Base-by-base conservation (phyloP, 2,329 filamentous ascomycete genomes). In the Claviceps paspali region DNA sequence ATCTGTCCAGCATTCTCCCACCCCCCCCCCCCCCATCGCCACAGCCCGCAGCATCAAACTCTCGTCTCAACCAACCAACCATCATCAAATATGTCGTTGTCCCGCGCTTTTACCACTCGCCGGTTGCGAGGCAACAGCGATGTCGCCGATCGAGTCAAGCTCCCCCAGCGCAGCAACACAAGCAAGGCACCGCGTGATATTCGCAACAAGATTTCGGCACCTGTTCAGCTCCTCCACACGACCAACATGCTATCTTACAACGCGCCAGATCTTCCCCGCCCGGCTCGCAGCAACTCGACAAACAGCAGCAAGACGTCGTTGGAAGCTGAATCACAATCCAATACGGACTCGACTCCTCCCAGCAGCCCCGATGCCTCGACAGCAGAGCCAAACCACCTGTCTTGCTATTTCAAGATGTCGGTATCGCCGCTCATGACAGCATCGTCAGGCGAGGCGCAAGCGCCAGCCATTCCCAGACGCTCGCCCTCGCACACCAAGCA, bases 211-310 rank as follows among this genome's bases (percentile, higher is more conserved):
- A 98, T 98, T 54, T 98, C 91, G 1, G 75, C 70, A 3, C 91
- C 91, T 1, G 70, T 94, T 37, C 79, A 86, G 58, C 70, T 98
- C 44, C 67, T 95, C 34, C 92, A 91, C 41, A 94, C 88, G 5
- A 96, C 91, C 48, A 98, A 96, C 60, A 85, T 92, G 73, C 78
- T 95, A 38, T 86, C 85, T 6, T 94, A 94, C 69, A 88, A 88
- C 53, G 87, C 91, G 8, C 88, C 88, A 35, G 82, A 95, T 53
- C 77, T 95, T 43, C 64, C 65, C 31, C 68, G 52, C 52, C 55
- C 46, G n/a, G 49, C 64, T 9, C 73, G 70, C 28, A 64, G 64
- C 52, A 65, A 65, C 49, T 63, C 61, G 6, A 65, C 69, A 5
- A 64, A 68, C 3, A 62, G 58, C 40, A 68, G 69, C 41, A 68